Conservation (phyloP, 371 early-diverging fungal species). For the Neoconidiobolus thromboides region DNA sequence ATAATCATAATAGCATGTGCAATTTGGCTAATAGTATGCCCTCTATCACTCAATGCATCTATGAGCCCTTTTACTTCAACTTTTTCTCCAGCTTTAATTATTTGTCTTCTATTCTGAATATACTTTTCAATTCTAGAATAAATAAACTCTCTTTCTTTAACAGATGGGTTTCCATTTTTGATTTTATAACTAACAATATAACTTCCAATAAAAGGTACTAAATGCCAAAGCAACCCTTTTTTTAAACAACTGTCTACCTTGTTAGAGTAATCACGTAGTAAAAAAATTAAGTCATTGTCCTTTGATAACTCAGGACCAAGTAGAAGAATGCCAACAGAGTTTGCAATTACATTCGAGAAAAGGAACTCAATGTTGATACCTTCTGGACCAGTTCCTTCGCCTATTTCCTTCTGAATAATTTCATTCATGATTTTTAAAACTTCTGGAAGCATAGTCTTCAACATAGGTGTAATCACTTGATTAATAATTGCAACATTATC, state of each 20-base stretch:
- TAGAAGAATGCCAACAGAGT: not conserved
- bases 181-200: not conserved
- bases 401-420: not conserved
- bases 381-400: not conserved
- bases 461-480: not conserved
- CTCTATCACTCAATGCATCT: not conserved
- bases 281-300: not conserved
- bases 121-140: not conserved
- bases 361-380: not conserved
- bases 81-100: too few species aligned
- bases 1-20: slow-evolving; percentile 4
- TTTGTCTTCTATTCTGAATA: too few species aligned
- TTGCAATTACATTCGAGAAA: not conserved
- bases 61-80: not conserved
- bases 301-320: not conserved
- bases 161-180: not conserved
- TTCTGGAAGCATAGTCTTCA: not conserved
- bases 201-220: not conserved
- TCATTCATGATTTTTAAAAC: not conserved
- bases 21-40: not conserved
- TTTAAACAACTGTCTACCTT: not conserved
- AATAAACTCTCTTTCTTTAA: not conserved
- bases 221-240: not conserved
- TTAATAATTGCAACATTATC: not conserved
- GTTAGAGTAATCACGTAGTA: not conserved